Base-by-base conservation (phyloP, 2,329 filamentous ascomycete genomes). In the Diaporthe citri region DNA sequence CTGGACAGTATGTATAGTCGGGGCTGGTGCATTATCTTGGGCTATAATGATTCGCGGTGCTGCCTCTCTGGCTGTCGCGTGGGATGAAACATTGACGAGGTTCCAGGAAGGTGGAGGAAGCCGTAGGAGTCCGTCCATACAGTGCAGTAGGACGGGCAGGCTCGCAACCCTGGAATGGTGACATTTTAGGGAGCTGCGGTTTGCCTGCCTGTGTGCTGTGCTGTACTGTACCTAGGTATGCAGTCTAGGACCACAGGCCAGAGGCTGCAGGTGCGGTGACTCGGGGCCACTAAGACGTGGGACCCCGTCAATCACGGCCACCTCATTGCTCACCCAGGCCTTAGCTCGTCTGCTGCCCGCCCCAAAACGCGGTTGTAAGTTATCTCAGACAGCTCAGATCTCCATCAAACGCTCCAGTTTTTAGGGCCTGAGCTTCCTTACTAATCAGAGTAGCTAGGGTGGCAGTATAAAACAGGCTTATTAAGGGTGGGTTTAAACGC, bases 291-390 rank as follows among this genome's bases (percentile, higher is more conserved):
- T 46, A 51, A 55, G 41, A 60, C 51, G 39, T 51, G 67, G 43
- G 43, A 67, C 43, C 62, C 62, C 62, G 62, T 46, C n/a, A 25
- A 57, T 39, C 34, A 22, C 13, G 73, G 59, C 48, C 25, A 67
- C 36, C 48, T 66, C 31, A 48, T 52, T 71, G 41, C 31, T 59
- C 73, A 55, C 28, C 22, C 43, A 43, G 17, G 67, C 62, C 43
- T 41, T 52, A 59, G 59, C 43, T 34, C 9, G 15, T 13, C 36
- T 51, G 62, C 60, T n/a, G 71, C 36, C 52, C 62, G 51, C 74
- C 74, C 74, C 51, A 75, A 75, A 75, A 75, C 74, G 74, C 74
- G 74, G 43, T 75, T 62, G 62, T 67, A 48, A 67, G 62, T n/a
- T n/a, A n/a, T n/a, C n/a, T n/a, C n/a, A n/a, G n/a, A n/a, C n/a